Base-by-base conservation (phyloP, 495 filamentous ascomycete species). In the Penicillium robsamsonii region DNA sequence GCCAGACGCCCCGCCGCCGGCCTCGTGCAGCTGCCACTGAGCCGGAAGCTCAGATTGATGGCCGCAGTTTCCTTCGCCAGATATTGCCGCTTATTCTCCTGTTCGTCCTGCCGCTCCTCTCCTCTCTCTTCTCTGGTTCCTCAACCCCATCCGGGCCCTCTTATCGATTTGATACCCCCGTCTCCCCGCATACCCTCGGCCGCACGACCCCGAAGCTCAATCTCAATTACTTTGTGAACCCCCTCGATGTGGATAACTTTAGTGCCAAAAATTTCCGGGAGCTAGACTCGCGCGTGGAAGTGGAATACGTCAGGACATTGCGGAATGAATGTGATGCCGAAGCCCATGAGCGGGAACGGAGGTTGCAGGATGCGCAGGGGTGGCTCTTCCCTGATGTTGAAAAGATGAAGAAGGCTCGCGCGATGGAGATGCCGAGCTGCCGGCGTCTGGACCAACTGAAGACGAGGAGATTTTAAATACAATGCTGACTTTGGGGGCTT, bases 21-120 rank as follows among this genome's bases (percentile, higher is more conserved):
- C 89, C 90, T 44, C 79, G 85, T 51, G 79, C 89, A 65, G 77
- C 86, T 27, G 83, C 83, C 45, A 75, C 70, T 10, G 72, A 75
- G 22, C 70, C 80, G 46, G 79, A 87, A 56, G 70, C 77, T 6
- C 60, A 74, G 37, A 63, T 76, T 57, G 73, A 81, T 57, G 55
- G 66, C 56, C 67, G 75, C 72, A 50, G 77, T 71, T 65, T 70
- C 58, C 42, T 84, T 61, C 74, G 80, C 65, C 70, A 89, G 76
- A 77, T 97, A 6, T 77, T 97, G 3, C 94, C 93, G 20, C 84
- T 98, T 49, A 77, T 97, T 24, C 75, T 97, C 40, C 85, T 98
- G 55, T 93, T 98, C 70, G 66, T 97, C 42, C 82, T 97, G 52
- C 94, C 94, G 1, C 77, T 96, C 4, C 78, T 97, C 38, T 89